Evolutionary conservation across 2,329 filamentous ascomycete genomes (phyloP).

Genomic region (Cladophialophora bantiana): DNA sequence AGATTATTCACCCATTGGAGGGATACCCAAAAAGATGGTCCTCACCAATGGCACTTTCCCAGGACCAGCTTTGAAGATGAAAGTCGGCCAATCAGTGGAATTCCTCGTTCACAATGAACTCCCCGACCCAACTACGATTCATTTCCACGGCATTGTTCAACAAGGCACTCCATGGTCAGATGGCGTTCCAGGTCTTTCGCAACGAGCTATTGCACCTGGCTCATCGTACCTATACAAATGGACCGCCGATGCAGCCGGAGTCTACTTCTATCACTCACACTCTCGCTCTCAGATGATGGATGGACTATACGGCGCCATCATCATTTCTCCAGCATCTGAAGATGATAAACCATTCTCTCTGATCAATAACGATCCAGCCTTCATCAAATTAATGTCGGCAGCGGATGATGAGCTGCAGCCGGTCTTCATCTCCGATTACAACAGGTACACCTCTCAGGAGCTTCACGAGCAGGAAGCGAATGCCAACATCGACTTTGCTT

Average conservation of each 20-base stretch:
- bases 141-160: conserved; percentile 81
- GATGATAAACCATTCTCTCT: conserved; percentile 58
- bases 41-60: conserved; percentile 80
- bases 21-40: conserved; percentile 63
- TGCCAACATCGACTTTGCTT: conserved; percentile 54
- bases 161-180: conserved; percentile 79
- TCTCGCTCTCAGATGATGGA: conserved; percentile 70
- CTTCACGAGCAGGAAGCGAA: conserved; percentile 45
- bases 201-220: conserved; percentile 71
- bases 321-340: conserved; percentile 58
- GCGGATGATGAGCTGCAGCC: conserved; percentile 59
- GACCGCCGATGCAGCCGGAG: conserved; percentile 59
- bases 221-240: conserved; percentile 68
- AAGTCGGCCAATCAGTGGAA: conserved; percentile 73
- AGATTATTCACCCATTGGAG: conserved; percentile 46
- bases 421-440: conserved; percentile 64
- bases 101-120: conserved; percentile 74
- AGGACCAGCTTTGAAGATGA: conserved; percentile 73
- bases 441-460: conserved; percentile 61
- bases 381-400: conserved; percentile 55
- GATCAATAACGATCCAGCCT: conserved; percentile 54
- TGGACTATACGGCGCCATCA: conserved; percentile 70
- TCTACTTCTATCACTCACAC: conserved; percentile 74
- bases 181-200: conserved; percentile 71
- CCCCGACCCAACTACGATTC: conserved; percentile 70